Evolutionary conservation across 768 basidiomycete species (phyloP).

Genomic region (Calocybe cyanea): DNA sequence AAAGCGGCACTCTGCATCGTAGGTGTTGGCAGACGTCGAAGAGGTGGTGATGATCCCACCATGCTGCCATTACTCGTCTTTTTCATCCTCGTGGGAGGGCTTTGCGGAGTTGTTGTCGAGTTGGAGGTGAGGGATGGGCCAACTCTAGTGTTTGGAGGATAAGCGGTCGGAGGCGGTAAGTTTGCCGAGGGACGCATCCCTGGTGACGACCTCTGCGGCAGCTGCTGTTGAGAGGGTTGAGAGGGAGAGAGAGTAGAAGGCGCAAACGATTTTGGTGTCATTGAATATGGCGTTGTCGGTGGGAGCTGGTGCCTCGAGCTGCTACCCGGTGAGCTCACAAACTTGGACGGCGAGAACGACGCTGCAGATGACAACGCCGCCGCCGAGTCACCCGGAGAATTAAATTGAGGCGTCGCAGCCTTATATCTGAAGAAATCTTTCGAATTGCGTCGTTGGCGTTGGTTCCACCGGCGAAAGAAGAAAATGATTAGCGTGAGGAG

Average conservation of each 20-base stretch:
- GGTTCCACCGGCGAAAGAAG: slow-evolving; percentile 7
- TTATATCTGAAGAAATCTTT: slow-evolving; percentile 16
- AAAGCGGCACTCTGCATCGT: too few species aligned
- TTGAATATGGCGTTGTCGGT: background rate
- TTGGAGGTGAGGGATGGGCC: too few species aligned
- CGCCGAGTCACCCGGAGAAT: too few species aligned
- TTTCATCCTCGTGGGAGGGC: too few species aligned
- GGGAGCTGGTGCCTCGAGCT: background rate
- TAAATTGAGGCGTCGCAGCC: slow-evolving; percentile 5
- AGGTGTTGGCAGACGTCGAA: too few species aligned
- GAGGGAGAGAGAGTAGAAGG: background rate
- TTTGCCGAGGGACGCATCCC: too few species aligned
- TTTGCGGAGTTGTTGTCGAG: too few species aligned
- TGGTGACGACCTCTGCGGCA: too few species aligned
- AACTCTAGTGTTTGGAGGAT: too few species aligned
- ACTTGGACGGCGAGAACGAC: slow-evolving; percentile 1
- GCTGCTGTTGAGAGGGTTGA: background rate
- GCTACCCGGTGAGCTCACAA: slow-evolving; percentile 1
- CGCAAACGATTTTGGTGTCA: slow-evolving; percentile 3
- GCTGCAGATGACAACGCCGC: background rate
- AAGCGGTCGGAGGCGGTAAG: too few species aligned
- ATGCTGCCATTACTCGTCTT: too few species aligned
- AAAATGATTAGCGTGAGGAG: slow-evolving; percentile 8
- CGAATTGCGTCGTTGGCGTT: slow-evolving; percentile 7
- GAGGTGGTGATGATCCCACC: too few species aligned